Percentiles rank a stretch among this genome's conserved stretches.
These are phyloP conservation scores for Pythium grandisporangium DNA, from an alignment of 352 stramenopile genomes.

Conservation along the genomic window DNA sequence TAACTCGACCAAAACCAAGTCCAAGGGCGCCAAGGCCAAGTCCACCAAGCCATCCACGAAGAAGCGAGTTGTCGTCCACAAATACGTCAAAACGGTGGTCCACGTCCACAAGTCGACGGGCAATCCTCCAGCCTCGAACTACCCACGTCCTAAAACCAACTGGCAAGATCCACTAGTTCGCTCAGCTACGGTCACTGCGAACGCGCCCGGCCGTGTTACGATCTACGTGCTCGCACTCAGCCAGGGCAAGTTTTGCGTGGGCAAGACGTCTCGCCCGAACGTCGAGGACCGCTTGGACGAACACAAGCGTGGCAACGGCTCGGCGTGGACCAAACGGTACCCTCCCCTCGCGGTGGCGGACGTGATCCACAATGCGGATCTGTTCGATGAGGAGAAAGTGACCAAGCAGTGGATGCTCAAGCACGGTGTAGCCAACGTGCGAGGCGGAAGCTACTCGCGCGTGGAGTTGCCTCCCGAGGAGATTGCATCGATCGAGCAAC, in stretches of 20 bases:
- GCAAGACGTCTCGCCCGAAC: conserved; percentile 8
- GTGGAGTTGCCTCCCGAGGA: conserved; percentile 3
- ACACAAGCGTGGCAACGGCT: conserved; percentile 9
- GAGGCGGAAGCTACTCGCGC: conserved; percentile 5
- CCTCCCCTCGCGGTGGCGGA: conserved; percentile 4
- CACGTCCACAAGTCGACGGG: conserved; percentile 1
- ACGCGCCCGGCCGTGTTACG: conserved; percentile 3
- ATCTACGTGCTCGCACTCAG: conserved; percentile 11
- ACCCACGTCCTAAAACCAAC: conserved; percentile 2
- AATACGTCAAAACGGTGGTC: conserved; percentile 2
- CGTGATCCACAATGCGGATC: conserved; percentile 7
- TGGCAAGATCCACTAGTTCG: conserved; percentile 1
- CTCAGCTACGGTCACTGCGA: conserved; percentile 2
- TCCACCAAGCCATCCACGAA: conserved; percentile 3
- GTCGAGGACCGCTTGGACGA: conserved; percentile 9
- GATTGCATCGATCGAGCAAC: conserved; percentile 3
- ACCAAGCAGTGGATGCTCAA: conserved; percentile 12
- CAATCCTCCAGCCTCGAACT: conserved; percentile 1
- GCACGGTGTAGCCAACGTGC: conserved; percentile 9
- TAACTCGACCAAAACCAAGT: conserved; percentile 1
- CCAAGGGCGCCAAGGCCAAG: not conserved
- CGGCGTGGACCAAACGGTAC: conserved; percentile 9
- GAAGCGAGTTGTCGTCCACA: conserved; percentile 3
- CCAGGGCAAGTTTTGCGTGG: conserved; percentile 11
- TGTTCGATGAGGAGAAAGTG: conserved; percentile 12